Evolutionary conservation across 2,329 filamentous ascomycete species (phyloP), one percentile per base, ranked within the genome.

Genomic region (Phialophora chinensis): DNA sequence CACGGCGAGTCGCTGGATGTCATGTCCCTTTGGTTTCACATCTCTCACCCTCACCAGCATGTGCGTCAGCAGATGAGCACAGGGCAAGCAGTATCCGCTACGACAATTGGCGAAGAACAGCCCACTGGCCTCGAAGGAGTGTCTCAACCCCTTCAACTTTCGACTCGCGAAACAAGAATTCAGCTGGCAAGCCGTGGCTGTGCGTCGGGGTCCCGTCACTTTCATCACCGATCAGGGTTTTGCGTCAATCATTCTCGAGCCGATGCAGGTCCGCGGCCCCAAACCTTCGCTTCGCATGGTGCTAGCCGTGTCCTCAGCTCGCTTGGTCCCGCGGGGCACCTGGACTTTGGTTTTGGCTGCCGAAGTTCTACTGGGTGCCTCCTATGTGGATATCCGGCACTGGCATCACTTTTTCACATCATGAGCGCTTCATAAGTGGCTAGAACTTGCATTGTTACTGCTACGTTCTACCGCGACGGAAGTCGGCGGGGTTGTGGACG

Each of bases 21-120:
- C 27, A 27, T 5, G 27, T 27, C 60, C 64, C 53, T 54, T 59
- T 55, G 53, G 54, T 55, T 50, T 52, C 44, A 57, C 42, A 20
- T 52, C 27, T 47, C 38, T 50, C 44, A 62, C 27, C 59, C 53
- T 47, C 29, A 33, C 50, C n/a, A 29, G 49, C 63, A 65, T 61
- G 38, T 65, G 63, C 63, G 63, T 65, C 63, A 65, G 59, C 27
- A 57, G 31, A 38, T 56, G 50, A 50, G 47, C 44, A 33, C 20
- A 55, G 33, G 38, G 3, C 59, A 61, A 54, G 59, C 29, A 38
- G 27, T n/a, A 52, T 44, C 49, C 55, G 47, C 55, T 6, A 52
- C 7, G 17, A n/a, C 42, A 20, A 49, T 52, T 38, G 54, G 49
- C 14, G 49, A 52, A 14, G 20, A 23, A 3, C 49, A 52, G 20